phyloP scores from a whole-genome alignment of 352 stramenopile genomes.

The Plasmopara halstedii region DNA sequence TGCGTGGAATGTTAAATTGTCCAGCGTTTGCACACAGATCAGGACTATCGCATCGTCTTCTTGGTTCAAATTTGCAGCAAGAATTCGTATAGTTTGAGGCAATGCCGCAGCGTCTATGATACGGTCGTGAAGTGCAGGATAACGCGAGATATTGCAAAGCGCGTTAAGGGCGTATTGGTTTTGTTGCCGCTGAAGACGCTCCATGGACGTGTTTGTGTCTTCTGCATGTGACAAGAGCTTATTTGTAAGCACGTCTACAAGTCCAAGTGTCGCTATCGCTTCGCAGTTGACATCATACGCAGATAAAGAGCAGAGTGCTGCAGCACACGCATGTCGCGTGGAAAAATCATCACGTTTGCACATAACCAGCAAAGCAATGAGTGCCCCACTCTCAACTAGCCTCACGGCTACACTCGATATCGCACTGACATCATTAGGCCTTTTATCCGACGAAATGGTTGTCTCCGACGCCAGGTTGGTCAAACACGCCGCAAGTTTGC shows the following conservation, averaged over 20 bases:
- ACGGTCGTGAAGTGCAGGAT: constrained; percentile 54
- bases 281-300: constrained; percentile 63
- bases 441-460: constrained; percentile 25
- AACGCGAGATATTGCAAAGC: constrained; percentile 71
- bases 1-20: constrained; percentile 61
- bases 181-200: constrained; percentile 49
- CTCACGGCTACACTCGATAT: constrained; percentile 13
- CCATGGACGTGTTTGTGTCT: constrained; percentile 19
- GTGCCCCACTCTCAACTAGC: constrained; percentile 57
- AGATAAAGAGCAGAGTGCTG: constrained; percentile 67
- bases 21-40: constrained; percentile 55
- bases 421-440: constrained; percentile 1
- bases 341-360: constrained; percentile 62
- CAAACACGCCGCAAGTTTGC: constrained; percentile 59
- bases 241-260: constrained; percentile 62
- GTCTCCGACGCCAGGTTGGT: constrained; percentile 66
- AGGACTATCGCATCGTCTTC: constrained; percentile 45
- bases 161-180: constrained; percentile 68
- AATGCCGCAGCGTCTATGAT: constrained; percentile 54
- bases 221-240: constrained; percentile 28
- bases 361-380: constrained; percentile 60
- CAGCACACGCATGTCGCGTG: constrained; percentile 63
- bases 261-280: constrained; percentile 52
- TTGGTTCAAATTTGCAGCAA: constrained; percentile 21
- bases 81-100: constrained; percentile 40